Evolutionary conservation across 139 green algal genomes (phyloP), one percentile per base, ranked within the genome.

Genomic region (Parachlorella kessleri): DNA sequence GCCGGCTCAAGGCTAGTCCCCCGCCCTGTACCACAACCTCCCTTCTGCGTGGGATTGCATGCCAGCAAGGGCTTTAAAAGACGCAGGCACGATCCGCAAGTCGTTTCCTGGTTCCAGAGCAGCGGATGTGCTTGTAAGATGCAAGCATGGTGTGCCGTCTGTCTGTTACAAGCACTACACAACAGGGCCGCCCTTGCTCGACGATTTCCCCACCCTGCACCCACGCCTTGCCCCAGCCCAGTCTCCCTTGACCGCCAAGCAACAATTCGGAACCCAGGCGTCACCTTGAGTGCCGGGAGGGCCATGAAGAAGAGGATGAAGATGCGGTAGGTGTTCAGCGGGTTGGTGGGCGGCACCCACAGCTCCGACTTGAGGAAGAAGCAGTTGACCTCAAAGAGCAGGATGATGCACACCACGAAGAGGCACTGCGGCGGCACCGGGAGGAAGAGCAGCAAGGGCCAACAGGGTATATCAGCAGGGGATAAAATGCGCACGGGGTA

Each of bases 331-430:
- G 90, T 95, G 84, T 97, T 97, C 63, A 97, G 82, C 3, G 88
- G 84, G 88, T 97, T 92, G 67, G 75, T 75, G 63, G 94, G 93
- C 14, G 94, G 94, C 4, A 98, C 77, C 95, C 93, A 98, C 35
- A 98, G 89, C 26, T 92, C 72, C 71, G 86, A 93, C 85, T 98
- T 98, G n/a, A 98, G 86, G 83, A 98, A 98, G 85, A 98, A 98
- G n/a, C 89, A 83, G 67, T 97, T 96, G 24, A 98, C 74, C 78
- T 98, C 90, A 14, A 93, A 85, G 23, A 83, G 55, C 24, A 88
- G 78, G 30, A 82, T 77, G 30, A 90, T 72, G 14, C 78, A 75
- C 2, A 94, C 72, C 28, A 93, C 55, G 35, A 86, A 66, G 55
- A 88, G 72, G 3, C 76, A 73, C 70, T 85, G 81, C 59, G 68